A percentile compares a stretch with the other conserved stretches of the same genome.
These are phyloP conservation scores for Ilyonectria sp. DNA, from an alignment of 2,329 filamentous ascomycete species.

Conservation along the genomic window DNA sequence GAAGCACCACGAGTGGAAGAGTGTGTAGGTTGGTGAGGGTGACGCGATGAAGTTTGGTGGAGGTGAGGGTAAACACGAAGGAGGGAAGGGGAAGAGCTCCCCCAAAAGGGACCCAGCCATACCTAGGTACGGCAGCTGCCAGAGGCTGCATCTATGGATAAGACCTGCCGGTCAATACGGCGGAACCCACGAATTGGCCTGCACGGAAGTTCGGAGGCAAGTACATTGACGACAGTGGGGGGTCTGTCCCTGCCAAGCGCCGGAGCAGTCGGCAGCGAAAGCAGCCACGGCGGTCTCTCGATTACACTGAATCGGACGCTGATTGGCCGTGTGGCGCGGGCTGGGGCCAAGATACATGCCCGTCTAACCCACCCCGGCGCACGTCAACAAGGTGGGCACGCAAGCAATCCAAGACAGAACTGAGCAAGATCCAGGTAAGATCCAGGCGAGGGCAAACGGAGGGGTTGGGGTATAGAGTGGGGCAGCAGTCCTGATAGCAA, in stretches of 20 bases:
- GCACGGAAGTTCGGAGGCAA: conserved; percentile 6
- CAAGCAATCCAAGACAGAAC: not conserved
- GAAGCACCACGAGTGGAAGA: not conserved
- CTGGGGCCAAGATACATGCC: not conserved
- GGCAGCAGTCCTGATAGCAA: not conserved
- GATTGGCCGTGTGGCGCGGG: not conserved
- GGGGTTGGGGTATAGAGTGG: not conserved
- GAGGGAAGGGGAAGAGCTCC: conserved; percentile 5
- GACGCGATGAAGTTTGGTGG: not conserved
- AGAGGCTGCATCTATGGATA: conserved; percentile 15
- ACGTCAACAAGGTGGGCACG: not conserved
- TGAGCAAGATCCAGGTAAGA: not conserved
- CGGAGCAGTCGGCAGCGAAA: not conserved
- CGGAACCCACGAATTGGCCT: conserved; percentile 7
- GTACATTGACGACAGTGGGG: conserved; percentile 2
- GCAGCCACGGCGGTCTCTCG: not conserved
- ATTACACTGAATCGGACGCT: not conserved
- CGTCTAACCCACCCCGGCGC: not conserved
- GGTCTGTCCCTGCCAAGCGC: conserved; percentile 17
- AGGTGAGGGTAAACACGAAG: not conserved
- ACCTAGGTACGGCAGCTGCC: not conserved
- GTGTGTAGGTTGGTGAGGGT: not conserved
- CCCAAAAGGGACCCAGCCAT: not conserved
- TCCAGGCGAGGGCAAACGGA: not conserved
- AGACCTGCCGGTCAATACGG: conserved; percentile 12